Evolutionary conservation across 306 rosid genomes (phyloP).

Genomic region (Cucumis melo): DNA sequence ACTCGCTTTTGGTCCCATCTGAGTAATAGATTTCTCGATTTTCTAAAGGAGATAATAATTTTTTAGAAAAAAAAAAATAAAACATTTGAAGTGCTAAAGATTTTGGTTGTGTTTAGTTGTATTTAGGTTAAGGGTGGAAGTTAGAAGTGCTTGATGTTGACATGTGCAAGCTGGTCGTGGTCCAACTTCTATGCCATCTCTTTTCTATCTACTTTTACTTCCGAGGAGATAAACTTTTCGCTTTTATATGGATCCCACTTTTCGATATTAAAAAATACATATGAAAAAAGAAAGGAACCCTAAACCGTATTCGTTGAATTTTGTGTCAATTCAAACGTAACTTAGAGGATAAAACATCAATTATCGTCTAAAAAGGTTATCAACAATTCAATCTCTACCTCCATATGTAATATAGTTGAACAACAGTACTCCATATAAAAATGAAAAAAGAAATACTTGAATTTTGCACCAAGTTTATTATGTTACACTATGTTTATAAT

Average conservation of each 20-base stretch:
- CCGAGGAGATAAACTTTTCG: not conserved
- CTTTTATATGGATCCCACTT: not conserved
- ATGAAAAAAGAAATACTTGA: too few species aligned
- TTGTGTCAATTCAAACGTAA: too few species aligned
- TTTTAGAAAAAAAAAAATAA: not conserved
- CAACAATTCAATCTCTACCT: not conserved
- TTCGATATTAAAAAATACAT: not conserved
- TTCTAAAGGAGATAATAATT: not conserved
- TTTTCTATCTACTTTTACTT: not conserved
- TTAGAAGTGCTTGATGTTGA: not conserved
- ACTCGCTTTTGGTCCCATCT: not conserved
- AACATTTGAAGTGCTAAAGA: not conserved
- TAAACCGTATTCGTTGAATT: not conserved
- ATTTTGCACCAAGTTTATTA: too few species aligned
- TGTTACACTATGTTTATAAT: too few species aligned
- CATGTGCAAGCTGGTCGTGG: not conserved
- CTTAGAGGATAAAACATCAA: not conserved
- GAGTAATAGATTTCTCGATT: not conserved
- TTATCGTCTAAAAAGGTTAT: too few species aligned
- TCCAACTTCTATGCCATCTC: not conserved
- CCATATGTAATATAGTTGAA: too few species aligned
- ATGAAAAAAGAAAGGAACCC: not conserved
- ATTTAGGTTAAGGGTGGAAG: conserved; percentile 1
- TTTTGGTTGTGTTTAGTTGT: not conserved
- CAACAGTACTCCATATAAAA: too few species aligned